Conservation (phyloP, 257 asterid species). For the Solanum okadae region DNA sequence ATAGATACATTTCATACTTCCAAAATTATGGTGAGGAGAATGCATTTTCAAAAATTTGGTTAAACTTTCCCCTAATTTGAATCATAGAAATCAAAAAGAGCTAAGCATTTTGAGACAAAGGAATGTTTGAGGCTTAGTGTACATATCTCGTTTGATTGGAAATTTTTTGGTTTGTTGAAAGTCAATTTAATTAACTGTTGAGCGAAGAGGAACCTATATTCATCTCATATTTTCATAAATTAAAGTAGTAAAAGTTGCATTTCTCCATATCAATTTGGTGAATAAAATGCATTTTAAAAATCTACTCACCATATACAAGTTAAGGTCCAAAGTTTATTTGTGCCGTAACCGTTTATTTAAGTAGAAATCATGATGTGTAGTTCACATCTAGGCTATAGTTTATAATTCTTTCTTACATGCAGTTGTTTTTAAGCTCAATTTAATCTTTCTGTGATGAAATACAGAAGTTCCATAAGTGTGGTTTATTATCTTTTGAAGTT, state of each 20-base stretch:
- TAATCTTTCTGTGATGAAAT: neutral
- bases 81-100: neutral
- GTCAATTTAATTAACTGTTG: neutral
- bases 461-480: neutral
- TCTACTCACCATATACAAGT: neutral
- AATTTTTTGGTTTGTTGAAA: neutral
- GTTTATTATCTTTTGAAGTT: neutral
- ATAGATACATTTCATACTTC: neutral
- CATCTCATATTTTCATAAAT: neutral
- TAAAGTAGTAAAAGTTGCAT: neutral
- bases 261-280: neutral
- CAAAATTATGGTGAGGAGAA: neutral
- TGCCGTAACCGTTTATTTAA: neutral
- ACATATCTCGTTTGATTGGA: neutral
- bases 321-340: neutral
- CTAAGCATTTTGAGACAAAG: neutral
- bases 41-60: neutral
- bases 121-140: neutral
- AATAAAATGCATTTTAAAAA: neutral
- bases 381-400: neutral
- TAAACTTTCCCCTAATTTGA: neutral
- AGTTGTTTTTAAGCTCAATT: neutral
- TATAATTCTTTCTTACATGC: neutral
- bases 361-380: neutral
- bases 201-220: neutral